A percentile compares a stretch with the other conserved stretches of the same genome.
Evolutionary conservation across 208 protist genomes (phyloP).

Genomic region (Crithidia fasciculata): DNA sequence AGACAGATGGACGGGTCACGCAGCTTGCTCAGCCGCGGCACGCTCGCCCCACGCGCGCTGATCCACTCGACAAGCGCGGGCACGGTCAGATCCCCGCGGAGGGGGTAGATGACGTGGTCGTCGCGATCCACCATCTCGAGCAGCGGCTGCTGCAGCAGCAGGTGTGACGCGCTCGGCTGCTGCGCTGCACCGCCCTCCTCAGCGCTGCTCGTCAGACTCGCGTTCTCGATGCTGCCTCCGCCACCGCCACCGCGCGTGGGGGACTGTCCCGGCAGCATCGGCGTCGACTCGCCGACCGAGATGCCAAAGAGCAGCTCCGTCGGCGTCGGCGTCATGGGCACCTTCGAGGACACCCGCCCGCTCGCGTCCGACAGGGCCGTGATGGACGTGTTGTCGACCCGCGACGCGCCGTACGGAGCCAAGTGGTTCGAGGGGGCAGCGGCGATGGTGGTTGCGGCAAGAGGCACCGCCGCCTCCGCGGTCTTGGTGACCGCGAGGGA

Average conservation of each 20-base stretch:
- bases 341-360: background rate
- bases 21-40: slow-evolving; percentile 37
- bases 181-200: background rate
- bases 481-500: background rate
- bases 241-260: background rate
- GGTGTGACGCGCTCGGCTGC: background rate
- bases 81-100: slow-evolving; percentile 48
- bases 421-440: background rate
- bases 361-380: background rate
- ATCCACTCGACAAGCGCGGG: slow-evolving; percentile 68
- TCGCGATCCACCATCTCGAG: slow-evolving; percentile 17
- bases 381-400: background rate
- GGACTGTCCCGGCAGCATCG: background rate
- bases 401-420: background rate
- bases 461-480: background rate
- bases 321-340: background rate
- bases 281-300: slow-evolving; percentile 6
- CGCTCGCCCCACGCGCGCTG: slow-evolving; percentile 40
- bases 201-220: slow-evolving; percentile 5
- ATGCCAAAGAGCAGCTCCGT: slow-evolving; percentile 39
- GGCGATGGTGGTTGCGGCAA: background rate
- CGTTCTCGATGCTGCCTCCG: background rate
- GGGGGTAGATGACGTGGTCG: slow-evolving; percentile 42
- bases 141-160: slow-evolving; percentile 3
- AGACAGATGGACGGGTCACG: slow-evolving; percentile 57